Evolutionary conservation across 2,329 filamentous ascomycete genomes (phyloP).

Genomic region (Macrophomina phaseolina): DNA sequence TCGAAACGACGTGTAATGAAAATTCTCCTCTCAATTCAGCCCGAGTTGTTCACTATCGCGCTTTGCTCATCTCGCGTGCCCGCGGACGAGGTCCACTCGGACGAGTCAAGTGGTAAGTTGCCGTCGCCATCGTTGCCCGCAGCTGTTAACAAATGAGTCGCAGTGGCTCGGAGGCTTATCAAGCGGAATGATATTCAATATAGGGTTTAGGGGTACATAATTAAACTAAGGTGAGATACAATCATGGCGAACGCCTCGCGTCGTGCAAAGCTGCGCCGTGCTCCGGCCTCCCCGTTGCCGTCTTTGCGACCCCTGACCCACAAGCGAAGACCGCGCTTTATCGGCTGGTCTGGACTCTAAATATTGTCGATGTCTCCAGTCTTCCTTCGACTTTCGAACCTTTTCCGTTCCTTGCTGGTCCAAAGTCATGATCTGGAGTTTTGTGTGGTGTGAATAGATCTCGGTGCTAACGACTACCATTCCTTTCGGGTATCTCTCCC

Average conservation of each 20-base stretch:
- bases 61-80: no score
- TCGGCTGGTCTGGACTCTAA: constrained; percentile 13
- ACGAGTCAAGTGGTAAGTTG: neutral
- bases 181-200: constrained; percentile 8
- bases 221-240: constrained; percentile 22
- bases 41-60: neutral
- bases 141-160: neutral
- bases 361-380: constrained; percentile 8
- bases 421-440: constrained; percentile 15
- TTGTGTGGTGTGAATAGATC: neutral
- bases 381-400: neutral
- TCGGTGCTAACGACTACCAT: constrained; percentile 6
- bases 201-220: constrained; percentile 25
- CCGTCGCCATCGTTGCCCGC: neutral
- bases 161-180: neutral
- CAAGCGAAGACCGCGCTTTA: constrained; percentile 18
- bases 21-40: constrained; percentile 25
- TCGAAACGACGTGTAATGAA: constrained; percentile 25
- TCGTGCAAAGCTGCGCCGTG: neutral
- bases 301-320: constrained; percentile 17
- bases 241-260: constrained; percentile 22
- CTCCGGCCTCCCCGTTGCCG: constrained; percentile 4
- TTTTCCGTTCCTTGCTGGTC: constrained; percentile 13
- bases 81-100: neutral
- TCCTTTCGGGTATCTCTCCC: constrained; percentile 1